Conservation (phyloP, 768 basidiomycete genomes). For the Tylopilus sp. region DNA sequence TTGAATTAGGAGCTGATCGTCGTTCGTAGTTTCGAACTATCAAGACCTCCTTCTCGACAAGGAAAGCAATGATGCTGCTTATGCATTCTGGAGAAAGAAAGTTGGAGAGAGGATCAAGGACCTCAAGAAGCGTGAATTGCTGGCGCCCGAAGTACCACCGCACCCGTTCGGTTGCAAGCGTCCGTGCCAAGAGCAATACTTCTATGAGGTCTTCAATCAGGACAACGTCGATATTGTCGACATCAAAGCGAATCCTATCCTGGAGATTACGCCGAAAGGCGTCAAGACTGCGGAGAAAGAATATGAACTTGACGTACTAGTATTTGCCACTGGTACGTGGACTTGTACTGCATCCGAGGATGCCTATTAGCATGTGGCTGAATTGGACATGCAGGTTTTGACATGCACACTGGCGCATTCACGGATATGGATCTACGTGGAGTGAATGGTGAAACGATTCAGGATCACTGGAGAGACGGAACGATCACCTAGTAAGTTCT, state of each 20-base stretch:
- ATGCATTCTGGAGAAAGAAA: not conserved
- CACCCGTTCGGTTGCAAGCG: not conserved
- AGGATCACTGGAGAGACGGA: too few relatives aligned
- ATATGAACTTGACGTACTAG: not conserved
- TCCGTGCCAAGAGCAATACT: not conserved
- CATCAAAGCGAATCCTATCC: not conserved
- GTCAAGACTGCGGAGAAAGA: not conserved
- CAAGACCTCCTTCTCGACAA: too few relatives aligned
- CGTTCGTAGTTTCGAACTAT: too few relatives aligned
- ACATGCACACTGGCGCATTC: too few relatives aligned
- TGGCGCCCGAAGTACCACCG: not conserved
- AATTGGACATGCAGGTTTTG: too few relatives aligned
- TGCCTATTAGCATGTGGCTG: too few relatives aligned
- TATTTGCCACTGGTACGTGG: too few relatives aligned
- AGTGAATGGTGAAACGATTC: too few relatives aligned
- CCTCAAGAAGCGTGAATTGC: not conserved
- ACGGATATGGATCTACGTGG: too few relatives aligned
- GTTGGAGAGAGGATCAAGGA: not conserved
- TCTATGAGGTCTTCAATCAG: not conserved
- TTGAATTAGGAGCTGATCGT: too few relatives aligned
- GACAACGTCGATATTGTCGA: not conserved
- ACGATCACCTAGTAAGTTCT: not conserved
- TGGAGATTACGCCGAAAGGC: not conserved
- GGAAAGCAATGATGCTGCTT: not conserved
- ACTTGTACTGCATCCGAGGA: too few relatives aligned